phyloP scores from a whole-genome alignment of 768 basidiomycete genomes.

The Rubroboletus satanas region DNA sequence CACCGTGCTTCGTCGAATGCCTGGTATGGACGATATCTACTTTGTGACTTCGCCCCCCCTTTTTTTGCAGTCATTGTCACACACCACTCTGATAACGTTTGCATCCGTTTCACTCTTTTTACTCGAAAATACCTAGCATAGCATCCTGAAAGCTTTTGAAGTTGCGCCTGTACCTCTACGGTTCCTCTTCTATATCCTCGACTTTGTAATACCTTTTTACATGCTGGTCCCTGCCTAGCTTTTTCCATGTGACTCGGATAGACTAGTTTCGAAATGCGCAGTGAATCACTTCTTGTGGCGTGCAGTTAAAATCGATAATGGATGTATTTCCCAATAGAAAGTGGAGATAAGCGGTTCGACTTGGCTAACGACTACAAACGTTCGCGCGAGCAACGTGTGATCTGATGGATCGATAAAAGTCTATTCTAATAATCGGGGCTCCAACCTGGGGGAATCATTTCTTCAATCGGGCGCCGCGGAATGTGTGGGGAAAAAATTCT shows the following conservation, averaged over 20 bases:
- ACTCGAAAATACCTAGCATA: constrained; percentile 9
- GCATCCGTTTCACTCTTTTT: constrained; percentile 15
- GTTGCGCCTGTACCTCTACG: constrained; percentile 11
- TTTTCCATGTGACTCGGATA: constrained; percentile 20
- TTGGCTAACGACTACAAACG: constrained; percentile 1
- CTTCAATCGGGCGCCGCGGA: constrained; percentile 1
- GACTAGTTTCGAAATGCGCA: constrained; percentile 22
- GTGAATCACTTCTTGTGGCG: constrained; percentile 6
- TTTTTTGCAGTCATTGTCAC: constrained; percentile 19
- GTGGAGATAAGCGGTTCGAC: not conserved
- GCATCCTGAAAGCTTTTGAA: constrained; percentile 13
- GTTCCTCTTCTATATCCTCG: constrained; percentile 25
- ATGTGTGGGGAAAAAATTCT: not conserved
- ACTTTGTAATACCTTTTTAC: constrained; percentile 30
- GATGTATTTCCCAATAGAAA: constrained; percentile 9
- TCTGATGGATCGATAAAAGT: not conserved
- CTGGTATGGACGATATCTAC: constrained; percentile 15
- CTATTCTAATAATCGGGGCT: constrained; percentile 35
- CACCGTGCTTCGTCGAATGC: not conserved
- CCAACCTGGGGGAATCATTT: constrained; percentile 34
- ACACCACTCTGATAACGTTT: constrained; percentile 13
- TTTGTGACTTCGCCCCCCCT: not conserved
- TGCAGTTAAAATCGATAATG: constrained; percentile 13
- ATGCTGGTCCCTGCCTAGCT: constrained; percentile 14
- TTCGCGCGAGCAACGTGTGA: not conserved